A percentile compares a stretch with the other conserved stretches of the same genome.
These are phyloP conservation scores for Cutaneotrichosporon sp. DNA, from an alignment of 1,284 basidiomycete genomes.

Conservation along the genomic window DNA sequence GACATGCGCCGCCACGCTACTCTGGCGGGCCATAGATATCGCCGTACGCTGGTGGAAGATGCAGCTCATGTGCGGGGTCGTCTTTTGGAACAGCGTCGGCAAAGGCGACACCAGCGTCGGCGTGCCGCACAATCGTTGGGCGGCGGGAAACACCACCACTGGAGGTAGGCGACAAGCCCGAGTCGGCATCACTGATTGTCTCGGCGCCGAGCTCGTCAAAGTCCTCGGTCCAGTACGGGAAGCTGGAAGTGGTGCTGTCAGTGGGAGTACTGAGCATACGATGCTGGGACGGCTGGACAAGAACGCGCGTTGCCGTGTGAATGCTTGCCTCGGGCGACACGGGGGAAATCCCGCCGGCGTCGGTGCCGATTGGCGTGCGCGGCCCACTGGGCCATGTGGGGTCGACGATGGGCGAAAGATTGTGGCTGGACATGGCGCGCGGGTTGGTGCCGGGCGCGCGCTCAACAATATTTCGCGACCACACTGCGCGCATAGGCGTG, in stretches of 20 bases:
- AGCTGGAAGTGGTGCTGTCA: too few species aligned
- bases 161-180: not conserved
- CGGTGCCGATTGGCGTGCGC: too few species aligned
- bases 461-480: too few species aligned
- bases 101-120: constrained; percentile 16
- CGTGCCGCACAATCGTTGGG: constrained; percentile 18
- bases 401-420: not conserved
- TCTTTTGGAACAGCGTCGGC: constrained; percentile 10
- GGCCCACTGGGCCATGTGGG: not conserved
- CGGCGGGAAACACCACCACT: constrained; percentile 4
- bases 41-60: constrained; percentile 20
- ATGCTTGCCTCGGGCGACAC: too few species aligned
- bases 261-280: too few species aligned
- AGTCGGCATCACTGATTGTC: not conserved
- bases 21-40: constrained; percentile 16
- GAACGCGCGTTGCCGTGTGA: too few species aligned
- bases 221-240: not conserved
- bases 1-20: too few species aligned
- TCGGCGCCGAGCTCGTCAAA: not conserved
- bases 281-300: not conserved
- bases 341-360: too few species aligned
- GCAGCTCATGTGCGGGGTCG: constrained; percentile 6
- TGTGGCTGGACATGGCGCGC: not conserved
- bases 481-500: too few species aligned
- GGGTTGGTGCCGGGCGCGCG: not conserved